Conservation (phyloP, 2,329 filamentous ascomycete species). For the Cercospora beticola region DNA sequence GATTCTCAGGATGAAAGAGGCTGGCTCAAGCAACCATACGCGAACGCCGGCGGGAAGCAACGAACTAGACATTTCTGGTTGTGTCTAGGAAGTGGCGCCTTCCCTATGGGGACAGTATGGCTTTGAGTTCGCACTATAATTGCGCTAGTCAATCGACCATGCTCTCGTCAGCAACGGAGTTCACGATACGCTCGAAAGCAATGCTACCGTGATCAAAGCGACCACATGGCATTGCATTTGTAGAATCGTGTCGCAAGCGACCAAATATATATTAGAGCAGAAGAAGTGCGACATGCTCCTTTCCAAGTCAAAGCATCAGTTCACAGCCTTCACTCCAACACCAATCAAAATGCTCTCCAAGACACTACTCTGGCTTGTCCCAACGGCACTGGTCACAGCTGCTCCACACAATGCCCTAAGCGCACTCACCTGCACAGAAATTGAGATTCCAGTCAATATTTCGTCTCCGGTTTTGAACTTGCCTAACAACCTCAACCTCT, state of each 20-base stretch:
- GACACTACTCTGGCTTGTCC: neutral
- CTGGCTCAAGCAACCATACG: neutral
- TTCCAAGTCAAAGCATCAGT: neutral
- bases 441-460: neutral
- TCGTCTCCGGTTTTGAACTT: neutral
- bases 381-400: neutral
- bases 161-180: neutral
- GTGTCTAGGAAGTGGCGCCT: neutral
- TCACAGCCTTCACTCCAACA: neutral
- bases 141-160: neutral
- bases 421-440: neutral
- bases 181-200: neutral
- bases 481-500: neutral
- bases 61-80: neutral
- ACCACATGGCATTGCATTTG: neutral
- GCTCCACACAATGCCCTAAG: neutral
- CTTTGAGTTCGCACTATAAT: neutral
- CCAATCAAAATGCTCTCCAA: neutral
- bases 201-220: neutral
- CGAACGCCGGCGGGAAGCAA: neutral
- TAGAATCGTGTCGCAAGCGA: neutral
- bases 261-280: neutral
- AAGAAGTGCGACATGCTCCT: neutral
- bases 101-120: neutral
- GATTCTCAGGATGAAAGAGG: neutral